Evolutionary conservation across 441 rosid genomes (phyloP), one percentile per base, ranked within the genome.

Genomic region (Gossypium schwendimanii): DNA sequence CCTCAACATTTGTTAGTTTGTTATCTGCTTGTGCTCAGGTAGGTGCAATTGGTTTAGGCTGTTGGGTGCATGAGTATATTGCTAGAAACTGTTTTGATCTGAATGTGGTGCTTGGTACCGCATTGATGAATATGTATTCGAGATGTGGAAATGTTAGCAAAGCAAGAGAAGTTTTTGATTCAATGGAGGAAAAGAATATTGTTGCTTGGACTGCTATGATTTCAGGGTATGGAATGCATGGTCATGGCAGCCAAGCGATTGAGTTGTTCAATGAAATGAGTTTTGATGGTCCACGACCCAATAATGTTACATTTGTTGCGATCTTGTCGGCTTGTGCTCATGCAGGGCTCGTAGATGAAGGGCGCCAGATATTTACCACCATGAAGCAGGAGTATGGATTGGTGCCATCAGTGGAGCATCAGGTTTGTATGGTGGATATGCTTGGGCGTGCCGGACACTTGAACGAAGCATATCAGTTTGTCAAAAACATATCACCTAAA

Each of bases 151-250:
- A 83, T 71, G 89, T 85, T 64, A 77, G 39, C 39, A 89, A 78
- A 66, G 85, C 96, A 0, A 69, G 87, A 24, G 86, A 87, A 72
- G 88, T 89, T 61, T 92, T 92, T 71, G 86, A 89, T 81, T 71
- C 53, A 4, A 83, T 92, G 87, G 77, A 66, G 4, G 91, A 89
- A 78, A 84, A 72, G 62, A 92, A 91, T 76, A 92, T 90, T 14
- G 77, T 89, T 76, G 84, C 96, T 76, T 94, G 96, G 97, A 94
- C 95, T 7, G 88, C 91, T 7, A 89, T 92, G 93, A 87, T 94
- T 80, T 89, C 97, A 21, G 92, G 91, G 63, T 94, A 88, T 70
- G 98, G 92, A 45, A 84, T 78, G 73, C 91, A 92, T 77, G 97
- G 98, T 59, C 77, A 76, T 79, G 98, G 93, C 63, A 66, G 36